Evolutionary conservation across 768 basidiomycete genomes (phyloP), one percentile per base, ranked within the genome.

Genomic region (Mycena alexandri): DNA sequence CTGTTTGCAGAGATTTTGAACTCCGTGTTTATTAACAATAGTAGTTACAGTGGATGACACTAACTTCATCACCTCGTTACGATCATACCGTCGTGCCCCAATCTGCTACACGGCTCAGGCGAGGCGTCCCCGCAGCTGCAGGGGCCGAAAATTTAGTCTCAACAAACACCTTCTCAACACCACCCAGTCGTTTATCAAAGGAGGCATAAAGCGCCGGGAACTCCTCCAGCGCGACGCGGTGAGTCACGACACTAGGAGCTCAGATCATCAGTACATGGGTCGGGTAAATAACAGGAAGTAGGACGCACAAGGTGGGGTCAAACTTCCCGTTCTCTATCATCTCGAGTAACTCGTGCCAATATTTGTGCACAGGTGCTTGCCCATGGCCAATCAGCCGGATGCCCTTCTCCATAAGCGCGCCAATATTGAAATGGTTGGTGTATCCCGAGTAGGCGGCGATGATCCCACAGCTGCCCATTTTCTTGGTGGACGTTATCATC

Each of bases 361-460:
- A 92, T 53, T 84, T 82, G 73, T 91, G 91, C 1, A 92, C 89
- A 5, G 91, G 92, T 0, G 90, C 90, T 79, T 93, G 91, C 1
- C 90, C 90, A 69, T 90, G 90, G 9, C 90, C 91, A 71, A 91
- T 90, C 56, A 92, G 81, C 68, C 89, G 80, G 19, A 91, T 79
- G 11, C 91, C 91, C 76, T 90, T 90, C 81, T 93, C 90, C 91
- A 93, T 93, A 34, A 93, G 72, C 0, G 91, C 88, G 10, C 92
- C 91, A 57, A 93, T 79, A 73, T 90, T 90, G 75, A 91, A 84
- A 24, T 84, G 85, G 75, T 93, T 91, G 22, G 89, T 87, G 77
- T 82, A 89, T 0, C 88, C 90, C 8, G 87, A 82, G 72, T 93
- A 93, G 5, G 85, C 91, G 12, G 89, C 89, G 56, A 90, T 92